Conservation (phyloP, 352 stramenopile species). For the Pythium volutum region DNA sequence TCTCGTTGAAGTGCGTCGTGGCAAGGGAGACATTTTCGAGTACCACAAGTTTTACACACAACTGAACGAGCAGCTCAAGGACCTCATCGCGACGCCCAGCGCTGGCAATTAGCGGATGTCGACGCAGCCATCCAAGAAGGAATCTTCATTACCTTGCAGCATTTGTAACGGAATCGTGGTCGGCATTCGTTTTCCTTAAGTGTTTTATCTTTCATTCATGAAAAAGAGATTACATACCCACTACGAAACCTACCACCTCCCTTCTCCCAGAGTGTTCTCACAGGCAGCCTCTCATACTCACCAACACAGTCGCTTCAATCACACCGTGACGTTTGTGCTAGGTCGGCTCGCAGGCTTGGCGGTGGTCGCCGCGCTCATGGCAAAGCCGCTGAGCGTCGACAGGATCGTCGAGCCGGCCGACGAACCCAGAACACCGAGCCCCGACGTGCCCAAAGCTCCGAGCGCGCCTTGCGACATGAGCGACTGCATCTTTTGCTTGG, state of each 20-base stretch:
- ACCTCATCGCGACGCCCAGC: slow-evolving; percentile 55
- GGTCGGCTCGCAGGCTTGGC: slow-evolving; percentile 22
- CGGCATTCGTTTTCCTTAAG: not conserved
- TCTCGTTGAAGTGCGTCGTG: slow-evolving; percentile 86
- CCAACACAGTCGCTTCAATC: too few species aligned
- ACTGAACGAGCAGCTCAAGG: slow-evolving; percentile 86
- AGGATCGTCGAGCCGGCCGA: slow-evolving; percentile 72
- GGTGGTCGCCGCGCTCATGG: slow-evolving; percentile 43
- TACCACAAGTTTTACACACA: slow-evolving; percentile 91
- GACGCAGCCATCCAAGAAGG: not conserved
- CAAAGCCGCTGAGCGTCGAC: slow-evolving; percentile 69
- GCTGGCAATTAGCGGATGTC: slow-evolving; percentile 12
- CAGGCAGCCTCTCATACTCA: not conserved
- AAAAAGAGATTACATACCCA: not conserved
- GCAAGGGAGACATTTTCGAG: slow-evolving; percentile 90
- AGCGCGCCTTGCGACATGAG: slow-evolving; percentile 77
- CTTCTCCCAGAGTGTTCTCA: too few species aligned
- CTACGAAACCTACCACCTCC: not conserved
- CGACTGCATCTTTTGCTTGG: slow-evolving; percentile 80
- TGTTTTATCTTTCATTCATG: not conserved
- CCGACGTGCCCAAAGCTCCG: slow-evolving; percentile 60
- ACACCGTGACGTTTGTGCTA: slow-evolving; percentile 38
- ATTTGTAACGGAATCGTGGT: not conserved
- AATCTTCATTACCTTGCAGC: not conserved
- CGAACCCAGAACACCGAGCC: slow-evolving; percentile 57